These are phyloP conservation scores for Cystoderma amianthinum DNA, from an alignment of 768 basidiomycete species.

Conservation along the genomic window DNA sequence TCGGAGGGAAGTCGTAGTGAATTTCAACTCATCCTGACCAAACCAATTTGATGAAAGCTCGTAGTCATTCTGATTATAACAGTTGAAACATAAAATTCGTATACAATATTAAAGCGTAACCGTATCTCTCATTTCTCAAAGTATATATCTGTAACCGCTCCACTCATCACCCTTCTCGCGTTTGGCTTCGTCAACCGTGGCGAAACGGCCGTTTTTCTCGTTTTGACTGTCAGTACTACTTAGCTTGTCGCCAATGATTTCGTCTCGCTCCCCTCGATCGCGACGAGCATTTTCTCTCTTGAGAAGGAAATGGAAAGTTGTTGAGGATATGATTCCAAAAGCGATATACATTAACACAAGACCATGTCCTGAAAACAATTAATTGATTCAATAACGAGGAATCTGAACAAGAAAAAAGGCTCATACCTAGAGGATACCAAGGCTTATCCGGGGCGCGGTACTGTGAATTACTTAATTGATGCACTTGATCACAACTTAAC, in stretches of 20 bases:
- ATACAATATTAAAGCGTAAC: no score
- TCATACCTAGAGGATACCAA: slow-evolving; percentile 51
- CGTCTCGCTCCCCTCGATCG: slow-evolving; percentile 62
- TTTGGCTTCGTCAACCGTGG: slow-evolving; percentile 57
- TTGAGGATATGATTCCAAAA: slow-evolving; percentile 47
- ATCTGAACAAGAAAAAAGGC: slow-evolving; percentile 2
- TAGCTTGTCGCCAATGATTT: slow-evolving; percentile 49
- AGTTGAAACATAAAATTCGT: not conserved
- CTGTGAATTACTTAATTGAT: no score
- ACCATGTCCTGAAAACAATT: no score
- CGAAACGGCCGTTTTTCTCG: slow-evolving; percentile 51
- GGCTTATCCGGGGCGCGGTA: slow-evolving; percentile 63
- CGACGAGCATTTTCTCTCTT: slow-evolving; percentile 58
- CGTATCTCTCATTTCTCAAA: no score
- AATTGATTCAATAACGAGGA: slow-evolving; percentile 17
- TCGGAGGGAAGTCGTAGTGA: not conserved
- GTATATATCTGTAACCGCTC: slow-evolving; percentile 70
- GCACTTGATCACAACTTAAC: not conserved
- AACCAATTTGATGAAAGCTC: not conserved
- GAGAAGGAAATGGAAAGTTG: slow-evolving; percentile 32
- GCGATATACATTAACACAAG: slow-evolving; percentile 70
- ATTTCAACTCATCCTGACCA: not conserved
- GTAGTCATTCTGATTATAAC: not conserved
- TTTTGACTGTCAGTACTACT: slow-evolving; percentile 20
- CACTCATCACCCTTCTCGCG: slow-evolving; percentile 65